These are phyloP conservation scores for Urochloa ruziziensis DNA, from an alignment of 176 grass and related monocot genomes.

Conservation along the genomic window DNA sequence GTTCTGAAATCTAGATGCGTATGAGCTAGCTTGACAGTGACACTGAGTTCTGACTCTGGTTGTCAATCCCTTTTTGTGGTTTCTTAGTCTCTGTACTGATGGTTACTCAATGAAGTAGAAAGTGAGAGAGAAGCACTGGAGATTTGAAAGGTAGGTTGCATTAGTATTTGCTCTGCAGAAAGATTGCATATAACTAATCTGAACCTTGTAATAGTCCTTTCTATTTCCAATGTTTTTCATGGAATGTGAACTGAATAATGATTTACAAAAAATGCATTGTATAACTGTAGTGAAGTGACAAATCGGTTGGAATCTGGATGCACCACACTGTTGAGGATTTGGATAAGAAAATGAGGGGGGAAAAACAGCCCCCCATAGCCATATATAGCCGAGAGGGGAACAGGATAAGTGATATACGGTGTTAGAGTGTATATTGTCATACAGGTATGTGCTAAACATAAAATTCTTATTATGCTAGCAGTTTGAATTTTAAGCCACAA, in stretches of 20 bases:
- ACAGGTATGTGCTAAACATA: not conserved
- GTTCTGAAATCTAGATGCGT: not conserved
- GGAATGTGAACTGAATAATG: not conserved
- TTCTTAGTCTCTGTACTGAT: not conserved
- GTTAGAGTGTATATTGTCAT: not conserved
- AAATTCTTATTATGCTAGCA: not conserved
- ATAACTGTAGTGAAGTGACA: not conserved
- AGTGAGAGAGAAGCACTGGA: not conserved
- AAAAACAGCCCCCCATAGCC: not conserved
- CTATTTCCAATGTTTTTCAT: not conserved
- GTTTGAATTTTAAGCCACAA: not conserved
- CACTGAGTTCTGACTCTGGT: not conserved
- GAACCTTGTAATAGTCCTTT: not conserved
- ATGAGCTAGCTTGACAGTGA: not conserved
- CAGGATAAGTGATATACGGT: not conserved
- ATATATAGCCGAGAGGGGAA: not conserved
- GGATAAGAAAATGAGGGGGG: not conserved
- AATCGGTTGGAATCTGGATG: constrained; percentile 5
- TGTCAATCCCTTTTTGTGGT: not conserved
- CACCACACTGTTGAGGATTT: not conserved
- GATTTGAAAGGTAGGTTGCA: not conserved
- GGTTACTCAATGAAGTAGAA: not conserved
- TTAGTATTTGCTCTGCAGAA: not conserved
- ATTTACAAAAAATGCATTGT: not conserved
- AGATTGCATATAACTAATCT: not conserved